phyloP scores from a whole-genome alignment of 1,139 yeast genomes.

The Magnusiomyces sp. region DNA sequence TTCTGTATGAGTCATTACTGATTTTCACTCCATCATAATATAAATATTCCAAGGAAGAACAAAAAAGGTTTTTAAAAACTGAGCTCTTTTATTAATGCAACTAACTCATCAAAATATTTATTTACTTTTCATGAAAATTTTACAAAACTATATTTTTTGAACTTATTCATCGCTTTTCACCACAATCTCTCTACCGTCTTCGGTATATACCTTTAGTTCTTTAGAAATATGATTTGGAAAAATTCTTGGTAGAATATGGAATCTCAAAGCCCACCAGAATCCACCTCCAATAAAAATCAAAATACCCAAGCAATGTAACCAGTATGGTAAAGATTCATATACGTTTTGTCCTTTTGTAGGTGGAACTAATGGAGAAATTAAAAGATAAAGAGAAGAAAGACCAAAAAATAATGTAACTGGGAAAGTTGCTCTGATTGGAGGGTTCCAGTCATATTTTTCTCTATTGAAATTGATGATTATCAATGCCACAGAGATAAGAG shows the following conservation, averaged over 20 bases:
- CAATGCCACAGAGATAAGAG: conserved; percentile 65
- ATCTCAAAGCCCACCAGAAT: conserved; percentile 64
- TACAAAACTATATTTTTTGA: too few species aligned
- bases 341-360: conserved; percentile 49
- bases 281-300: conserved; percentile 68
- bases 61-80: too few species aligned
- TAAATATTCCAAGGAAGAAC: too few species aligned
- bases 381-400: conserved; percentile 59
- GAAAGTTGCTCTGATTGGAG: conserved; percentile 62
- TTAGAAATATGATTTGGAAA: too few species aligned
- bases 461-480: conserved; percentile 50
- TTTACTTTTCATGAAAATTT: too few species aligned
- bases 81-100: too few species aligned
- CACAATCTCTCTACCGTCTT: too few species aligned
- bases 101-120: too few species aligned
- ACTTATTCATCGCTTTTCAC: too few species aligned
- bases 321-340: conserved; percentile 62
- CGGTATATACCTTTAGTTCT: too few species aligned
- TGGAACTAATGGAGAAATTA: conserved; percentile 77
- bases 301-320: conserved; percentile 75
- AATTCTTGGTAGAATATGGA: conserved; percentile 47
- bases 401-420: conserved; percentile 59
- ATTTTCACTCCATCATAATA: too few species aligned
- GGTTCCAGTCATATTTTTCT: conserved; percentile 53
- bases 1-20: too few species aligned